Evolutionary conservation across 805 yeast species (phyloP).

Genomic region (Brettanomyces bruxellensis): DNA sequence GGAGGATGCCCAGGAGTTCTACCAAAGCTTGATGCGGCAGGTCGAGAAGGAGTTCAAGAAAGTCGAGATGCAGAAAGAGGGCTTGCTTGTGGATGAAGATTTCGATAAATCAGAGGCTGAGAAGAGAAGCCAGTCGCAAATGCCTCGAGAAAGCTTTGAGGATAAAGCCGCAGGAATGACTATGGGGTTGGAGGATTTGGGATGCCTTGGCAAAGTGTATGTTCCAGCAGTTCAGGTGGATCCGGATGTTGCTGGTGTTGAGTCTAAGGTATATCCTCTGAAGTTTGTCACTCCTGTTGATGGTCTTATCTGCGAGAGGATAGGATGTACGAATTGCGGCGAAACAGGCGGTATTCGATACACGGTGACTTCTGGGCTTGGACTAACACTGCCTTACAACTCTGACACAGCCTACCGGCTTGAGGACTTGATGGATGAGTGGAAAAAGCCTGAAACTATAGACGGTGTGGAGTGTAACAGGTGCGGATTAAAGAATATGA

Average conservation of each 20-base stretch:
- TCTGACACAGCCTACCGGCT: conserved; percentile 36
- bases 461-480: conserved; percentile 93
- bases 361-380: conserved; percentile 66
- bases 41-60: conserved; percentile 45
- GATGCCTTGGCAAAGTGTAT: conserved; percentile 53
- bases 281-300: conserved; percentile 82
- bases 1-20: conserved; percentile 95
- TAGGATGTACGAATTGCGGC: conserved; percentile 86
- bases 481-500: conserved; percentile 66
- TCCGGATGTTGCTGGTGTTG: conserved; percentile 45
- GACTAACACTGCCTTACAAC: conserved; percentile 54
- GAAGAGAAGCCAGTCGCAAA: conserved; percentile 13
- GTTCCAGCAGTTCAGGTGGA: conserved; percentile 73
- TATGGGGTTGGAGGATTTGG: conserved; percentile 36
- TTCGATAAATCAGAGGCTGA: conserved; percentile 4
- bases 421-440: conserved; percentile 47
- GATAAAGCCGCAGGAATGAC: conserved; percentile 21
- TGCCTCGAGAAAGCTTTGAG: conserved; percentile 19
- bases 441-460: conserved; percentile 76
- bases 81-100: conserved; percentile 4
- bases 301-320: conserved; percentile 80
- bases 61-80: conserved; percentile 4
- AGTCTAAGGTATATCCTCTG: conserved; percentile 38
- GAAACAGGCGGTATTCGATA: conserved; percentile 89
- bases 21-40: conserved; percentile 65